These are phyloP conservation scores for Trypanosoma avium DNA, from an alignment of 208 protist genomes.

Conservation along the genomic window DNA sequence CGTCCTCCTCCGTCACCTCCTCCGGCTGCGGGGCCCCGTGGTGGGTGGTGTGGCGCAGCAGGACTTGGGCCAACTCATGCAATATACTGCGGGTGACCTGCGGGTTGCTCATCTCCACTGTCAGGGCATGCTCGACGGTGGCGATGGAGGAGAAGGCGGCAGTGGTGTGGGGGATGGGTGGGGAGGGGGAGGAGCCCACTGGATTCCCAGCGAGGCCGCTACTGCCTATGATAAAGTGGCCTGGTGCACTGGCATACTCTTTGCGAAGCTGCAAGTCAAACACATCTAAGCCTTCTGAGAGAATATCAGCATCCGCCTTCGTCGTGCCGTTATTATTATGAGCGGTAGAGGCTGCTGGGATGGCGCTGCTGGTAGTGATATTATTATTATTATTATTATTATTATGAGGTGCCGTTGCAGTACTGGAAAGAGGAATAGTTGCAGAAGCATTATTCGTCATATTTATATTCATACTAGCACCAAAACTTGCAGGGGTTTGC, in stretches of 20 bases:
- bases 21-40: slow-evolving; percentile 28
- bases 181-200: slow-evolving; percentile 14
- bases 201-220: not conserved
- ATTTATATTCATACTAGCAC: too few relatives aligned
- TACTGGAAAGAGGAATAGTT: too few relatives aligned
- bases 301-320: not conserved
- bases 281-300: slow-evolving; percentile 29
- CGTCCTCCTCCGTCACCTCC: slow-evolving; percentile 22
- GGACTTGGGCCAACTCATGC: slow-evolving; percentile 22
- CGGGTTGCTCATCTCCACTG: slow-evolving; percentile 26
- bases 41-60: slow-evolving; percentile 20
- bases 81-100: slow-evolving; percentile 24
- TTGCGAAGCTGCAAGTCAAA: slow-evolving; percentile 33
- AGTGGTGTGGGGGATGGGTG: slow-evolving; percentile 3
- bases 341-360: too few relatives aligned
- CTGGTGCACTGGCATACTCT: slow-evolving; percentile 22
- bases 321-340: too few relatives aligned
- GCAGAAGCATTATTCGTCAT: too few relatives aligned
- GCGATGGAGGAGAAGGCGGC: slow-evolving; percentile 28
- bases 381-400: too few relatives aligned
- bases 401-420: too few relatives aligned
- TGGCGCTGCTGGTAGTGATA: too few relatives aligned
- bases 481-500: slow-evolving; percentile 3
- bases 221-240: slow-evolving; percentile 3
- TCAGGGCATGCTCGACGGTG: slow-evolving; percentile 9